Evolutionary conservation across 2,329 filamentous ascomycete genomes (phyloP).

Genomic region (Geosmithia putterillii): DNA sequence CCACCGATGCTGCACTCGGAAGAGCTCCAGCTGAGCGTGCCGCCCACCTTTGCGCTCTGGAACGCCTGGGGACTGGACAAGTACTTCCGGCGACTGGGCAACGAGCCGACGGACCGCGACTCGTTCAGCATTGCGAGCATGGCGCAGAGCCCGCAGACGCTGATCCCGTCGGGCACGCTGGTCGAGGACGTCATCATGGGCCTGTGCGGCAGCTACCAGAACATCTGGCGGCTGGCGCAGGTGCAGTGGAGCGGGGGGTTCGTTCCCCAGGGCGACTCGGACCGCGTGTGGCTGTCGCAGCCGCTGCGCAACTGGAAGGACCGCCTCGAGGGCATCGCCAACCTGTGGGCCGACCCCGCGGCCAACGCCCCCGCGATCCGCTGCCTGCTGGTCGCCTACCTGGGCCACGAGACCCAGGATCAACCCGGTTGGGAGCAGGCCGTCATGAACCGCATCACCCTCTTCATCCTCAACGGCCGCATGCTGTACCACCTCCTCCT

Average conservation of each 20-base stretch:
- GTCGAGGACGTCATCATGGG: conserved; percentile 21
- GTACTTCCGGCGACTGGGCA: conserved; percentile 18
- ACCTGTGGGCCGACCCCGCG: conserved; percentile 5
- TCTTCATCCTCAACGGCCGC: conserved; percentile 15
- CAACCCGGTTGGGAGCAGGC: conserved; percentile 9
- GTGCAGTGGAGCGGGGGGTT: conserved; percentile 9
- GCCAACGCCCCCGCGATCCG: conserved; percentile 3
- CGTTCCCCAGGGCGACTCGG: conserved; percentile 1
- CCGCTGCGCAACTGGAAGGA: conserved; percentile 13
- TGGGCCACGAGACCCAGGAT: conserved; percentile 12
- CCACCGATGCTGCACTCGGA: conserved; percentile 18
- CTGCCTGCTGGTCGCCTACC: conserved; percentile 13
- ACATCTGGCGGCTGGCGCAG: conserved; percentile 17
- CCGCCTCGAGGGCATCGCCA: conserved; percentile 9
- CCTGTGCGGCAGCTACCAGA: conserved; percentile 14
- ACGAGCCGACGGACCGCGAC: conserved; percentile 17
- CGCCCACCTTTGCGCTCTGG: conserved; percentile 20
- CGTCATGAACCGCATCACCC: conserved; percentile 15
- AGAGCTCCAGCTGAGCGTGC: conserved; percentile 22
- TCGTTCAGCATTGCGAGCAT: conserved; percentile 17
- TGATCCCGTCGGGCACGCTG: conserved; percentile 12
- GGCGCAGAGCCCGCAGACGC: conserved; percentile 11
- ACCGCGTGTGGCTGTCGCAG: conserved; percentile 7
- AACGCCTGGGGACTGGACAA: conserved; percentile 22
- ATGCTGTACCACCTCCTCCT: conserved; percentile 23